These are phyloP conservation scores for Coleophoma crateriformis DNA, from an alignment of 2,329 filamentous ascomycete genomes.

Conservation along the genomic window DNA sequence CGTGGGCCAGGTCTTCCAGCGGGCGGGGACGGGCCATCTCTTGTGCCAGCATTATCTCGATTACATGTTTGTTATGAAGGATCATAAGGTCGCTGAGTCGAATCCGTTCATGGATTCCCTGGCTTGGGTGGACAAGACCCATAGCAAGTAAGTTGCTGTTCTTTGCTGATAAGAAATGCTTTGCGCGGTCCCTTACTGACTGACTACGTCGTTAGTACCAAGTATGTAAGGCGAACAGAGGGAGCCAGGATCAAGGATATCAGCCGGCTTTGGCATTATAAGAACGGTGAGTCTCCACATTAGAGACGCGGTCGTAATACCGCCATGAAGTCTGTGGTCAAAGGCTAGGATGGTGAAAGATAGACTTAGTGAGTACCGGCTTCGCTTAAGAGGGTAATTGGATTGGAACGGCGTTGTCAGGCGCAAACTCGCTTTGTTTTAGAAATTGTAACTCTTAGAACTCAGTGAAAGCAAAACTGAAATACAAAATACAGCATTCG, in stretches of 20 bases:
- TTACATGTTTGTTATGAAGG: slow-evolving; percentile 11
- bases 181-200: background rate
- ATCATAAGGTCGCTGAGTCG: background rate
- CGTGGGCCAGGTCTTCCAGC: slow-evolving; percentile 7
- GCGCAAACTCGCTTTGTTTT: too few relatives aligned
- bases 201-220: background rate
- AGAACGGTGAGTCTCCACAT: background rate
- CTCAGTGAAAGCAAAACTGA: too few relatives aligned
- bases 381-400: too few relatives aligned
- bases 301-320: too few relatives aligned
- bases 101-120: background rate
- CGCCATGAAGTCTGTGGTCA: too few relatives aligned
- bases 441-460: too few relatives aligned
- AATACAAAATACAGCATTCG: too few relatives aligned
- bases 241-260: background rate
- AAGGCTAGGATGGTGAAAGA: too few relatives aligned
- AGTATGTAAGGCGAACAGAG: background rate
- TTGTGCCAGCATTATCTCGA: slow-evolving; percentile 20
- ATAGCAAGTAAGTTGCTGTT: background rate
- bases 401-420: too few relatives aligned
- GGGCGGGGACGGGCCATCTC: slow-evolving; percentile 12
- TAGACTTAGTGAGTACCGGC: too few relatives aligned
- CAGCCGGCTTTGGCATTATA: background rate
- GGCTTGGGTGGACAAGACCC: background rate
- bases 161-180: background rate